Base-by-base conservation (phyloP, 2,329 filamentous ascomycete genomes). In the Esteya vermicola region DNA sequence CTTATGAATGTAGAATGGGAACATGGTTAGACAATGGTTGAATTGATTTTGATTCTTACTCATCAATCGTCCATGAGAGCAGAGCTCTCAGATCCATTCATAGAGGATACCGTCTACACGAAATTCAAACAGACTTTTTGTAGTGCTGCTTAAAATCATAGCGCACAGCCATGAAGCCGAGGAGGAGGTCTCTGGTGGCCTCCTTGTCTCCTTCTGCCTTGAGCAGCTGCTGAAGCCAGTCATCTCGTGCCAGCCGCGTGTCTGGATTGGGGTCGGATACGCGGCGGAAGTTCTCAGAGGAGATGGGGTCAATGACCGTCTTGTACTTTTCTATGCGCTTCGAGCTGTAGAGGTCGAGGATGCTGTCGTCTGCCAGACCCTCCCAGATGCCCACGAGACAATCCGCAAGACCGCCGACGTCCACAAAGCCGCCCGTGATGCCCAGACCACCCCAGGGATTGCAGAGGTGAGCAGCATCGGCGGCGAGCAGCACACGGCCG, bases 381-480 rank as follows among this genome's bases (percentile, higher is more conserved):
- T 64, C 58, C 54, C 56, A 64, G 34, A 67, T 60, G 0, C 63
- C 63, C 3, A 55, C 53, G 3, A 79, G 61, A 48, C 73, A 76
- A 47, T 80, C 73, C 43, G 65, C 73, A 6, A 80, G 61, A 0
- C 72, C 71, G 10, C 71, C 74, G 3, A 75, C 64, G 47, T 79
- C 75, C n/a, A 73, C 70, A 40, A 80, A 72, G 0, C 75, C 75
- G 6, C 74, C 73, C 0, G 73, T 78, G 37, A 79, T 66, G 2
- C 75, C 75, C 14, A 78, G 58, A 0, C 75, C 75, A 34, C 75
- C 75, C 55, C 67, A 67, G 1, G 64, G 63, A 50, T 68, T 70
- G 50, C 65, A 68, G 14, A 68, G 47, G 39, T 78, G 75, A 3
- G 74, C 75, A 3, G 75, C 73, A 55, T 79, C 75, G 0, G 72